Conservation (phyloP, 192 early-diverging fungal genomes). For the Oehlia diaphana region DNA sequence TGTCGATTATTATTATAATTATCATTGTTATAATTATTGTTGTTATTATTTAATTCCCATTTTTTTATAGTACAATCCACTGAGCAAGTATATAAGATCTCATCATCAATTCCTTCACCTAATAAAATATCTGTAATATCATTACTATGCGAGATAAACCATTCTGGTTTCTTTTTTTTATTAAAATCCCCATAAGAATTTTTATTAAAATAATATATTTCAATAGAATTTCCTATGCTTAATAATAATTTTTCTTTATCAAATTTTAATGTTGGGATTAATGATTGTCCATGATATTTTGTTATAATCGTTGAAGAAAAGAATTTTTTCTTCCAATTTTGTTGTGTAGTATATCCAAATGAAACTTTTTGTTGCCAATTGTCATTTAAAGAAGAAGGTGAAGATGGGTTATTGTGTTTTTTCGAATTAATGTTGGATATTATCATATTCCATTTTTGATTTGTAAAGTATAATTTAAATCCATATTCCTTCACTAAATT, state of each 20-base stretch:
- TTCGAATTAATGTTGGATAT: background rate
- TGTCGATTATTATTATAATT: background rate
- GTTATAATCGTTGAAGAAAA: background rate
- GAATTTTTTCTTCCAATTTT: background rate
- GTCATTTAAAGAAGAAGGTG: background rate
- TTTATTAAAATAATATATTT: background rate
- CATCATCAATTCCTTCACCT: background rate
- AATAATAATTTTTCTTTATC: background rate
- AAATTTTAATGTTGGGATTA: slow-evolving; percentile 5
- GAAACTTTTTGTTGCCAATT: slow-evolving; percentile 1
- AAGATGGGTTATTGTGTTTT: background rate
- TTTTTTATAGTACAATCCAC: background rate
- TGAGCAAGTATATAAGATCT: background rate
- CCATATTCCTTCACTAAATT: background rate
- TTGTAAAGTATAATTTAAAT: slow-evolving; percentile 9
- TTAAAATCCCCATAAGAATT: background rate
- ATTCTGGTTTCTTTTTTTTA: background rate
- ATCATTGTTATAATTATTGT: background rate
- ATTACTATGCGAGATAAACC: background rate
- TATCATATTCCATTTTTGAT: slow-evolving; percentile 20
- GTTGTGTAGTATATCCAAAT: background rate
- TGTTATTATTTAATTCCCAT: background rate
- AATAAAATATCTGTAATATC: slow-evolving; percentile 3
- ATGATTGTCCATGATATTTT: background rate
- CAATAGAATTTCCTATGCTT: background rate